Conservation (phyloP, 768 basidiomycete genomes). For the Paxillus involutus region DNA sequence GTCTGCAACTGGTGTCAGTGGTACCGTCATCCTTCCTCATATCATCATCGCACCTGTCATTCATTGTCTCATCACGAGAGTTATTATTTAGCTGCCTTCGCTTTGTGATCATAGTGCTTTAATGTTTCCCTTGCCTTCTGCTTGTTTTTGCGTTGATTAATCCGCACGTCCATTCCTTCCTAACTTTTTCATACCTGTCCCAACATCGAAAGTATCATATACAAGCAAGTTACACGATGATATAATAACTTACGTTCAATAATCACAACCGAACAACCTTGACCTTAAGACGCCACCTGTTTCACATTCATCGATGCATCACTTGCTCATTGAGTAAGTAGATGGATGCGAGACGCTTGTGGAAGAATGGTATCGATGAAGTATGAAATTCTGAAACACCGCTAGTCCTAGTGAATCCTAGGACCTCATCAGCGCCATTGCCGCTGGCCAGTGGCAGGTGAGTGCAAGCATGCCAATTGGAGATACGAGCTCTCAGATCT, state of each 20-base stretch:
- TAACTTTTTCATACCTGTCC: not conserved
- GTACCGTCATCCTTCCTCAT: not conserved
- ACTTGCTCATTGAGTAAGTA: too few species aligned
- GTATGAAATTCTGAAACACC: too few species aligned
- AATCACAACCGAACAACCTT: too few species aligned
- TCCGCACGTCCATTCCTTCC: slow-evolving; percentile 9
- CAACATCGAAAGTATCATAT: not conserved
- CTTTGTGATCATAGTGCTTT: not conserved
- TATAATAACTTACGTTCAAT: not conserved
- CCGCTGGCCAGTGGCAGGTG: too few species aligned
- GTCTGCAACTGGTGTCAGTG: not conserved
- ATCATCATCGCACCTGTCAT: not conserved
- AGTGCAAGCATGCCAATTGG: too few species aligned
- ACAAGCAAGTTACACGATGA: not conserved
- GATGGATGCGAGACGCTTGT: too few species aligned
- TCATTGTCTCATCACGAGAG: not conserved
- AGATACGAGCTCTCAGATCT: too few species aligned
- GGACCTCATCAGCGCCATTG: too few species aligned
- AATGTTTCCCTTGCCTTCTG: not conserved
- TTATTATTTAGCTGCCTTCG: not conserved
- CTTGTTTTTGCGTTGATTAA: slow-evolving; percentile 11
- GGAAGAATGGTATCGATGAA: too few species aligned
- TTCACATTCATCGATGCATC: too few species aligned
- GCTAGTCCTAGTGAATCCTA: too few species aligned
- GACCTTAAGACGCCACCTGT: too few species aligned